Evolutionary conservation across 2,329 filamentous ascomycete genomes (phyloP).

Genomic region (Hansfordia pulvinata): DNA sequence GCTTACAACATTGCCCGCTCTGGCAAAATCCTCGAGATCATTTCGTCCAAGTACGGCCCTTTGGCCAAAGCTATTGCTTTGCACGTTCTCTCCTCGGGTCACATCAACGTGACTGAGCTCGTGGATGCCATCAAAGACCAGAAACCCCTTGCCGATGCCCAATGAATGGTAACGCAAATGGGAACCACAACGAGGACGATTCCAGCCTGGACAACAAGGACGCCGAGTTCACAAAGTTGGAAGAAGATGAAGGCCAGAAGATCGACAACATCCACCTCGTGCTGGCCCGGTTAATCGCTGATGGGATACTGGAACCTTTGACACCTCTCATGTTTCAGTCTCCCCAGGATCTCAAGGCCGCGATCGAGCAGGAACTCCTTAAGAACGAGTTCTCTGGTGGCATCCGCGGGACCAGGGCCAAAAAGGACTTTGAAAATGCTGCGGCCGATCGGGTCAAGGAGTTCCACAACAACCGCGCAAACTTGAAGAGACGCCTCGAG

Average conservation of each 20-base stretch:
- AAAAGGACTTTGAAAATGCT: conserved; percentile 38
- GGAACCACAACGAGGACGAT: conserved; percentile 19
- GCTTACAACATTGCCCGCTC: conserved; percentile 73
- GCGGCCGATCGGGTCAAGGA: conserved; percentile 11
- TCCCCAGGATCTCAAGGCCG: conserved; percentile 43
- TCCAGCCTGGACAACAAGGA: no score
- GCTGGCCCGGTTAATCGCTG: no score
- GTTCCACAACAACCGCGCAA: conserved; percentile 9
- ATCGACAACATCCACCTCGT: conserved; percentile 22
- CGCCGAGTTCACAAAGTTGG: no score
- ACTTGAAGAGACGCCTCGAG: conserved; percentile 13
- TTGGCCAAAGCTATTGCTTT: conserved; percentile 62
- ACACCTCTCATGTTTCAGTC: conserved; percentile 41
- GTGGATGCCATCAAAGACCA: conserved; percentile 43
- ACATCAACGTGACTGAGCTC: conserved; percentile 59
- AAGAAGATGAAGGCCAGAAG: conserved; percentile 27
- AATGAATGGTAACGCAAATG: conserved; percentile 19
- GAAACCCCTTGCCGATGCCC: conserved; percentile 14
- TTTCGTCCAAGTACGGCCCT: conserved; percentile 62
- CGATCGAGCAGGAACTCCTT: conserved; percentile 50
- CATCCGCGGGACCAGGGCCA: conserved; percentile 51
- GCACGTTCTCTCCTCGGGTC: conserved; percentile 63
- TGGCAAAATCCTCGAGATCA: conserved; percentile 67
- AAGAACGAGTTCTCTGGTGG: conserved; percentile 36
- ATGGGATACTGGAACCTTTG: conserved; percentile 56